Base-by-base conservation (phyloP, 768 basidiomycete genomes). In the Calocybe gangraenosa region DNA sequence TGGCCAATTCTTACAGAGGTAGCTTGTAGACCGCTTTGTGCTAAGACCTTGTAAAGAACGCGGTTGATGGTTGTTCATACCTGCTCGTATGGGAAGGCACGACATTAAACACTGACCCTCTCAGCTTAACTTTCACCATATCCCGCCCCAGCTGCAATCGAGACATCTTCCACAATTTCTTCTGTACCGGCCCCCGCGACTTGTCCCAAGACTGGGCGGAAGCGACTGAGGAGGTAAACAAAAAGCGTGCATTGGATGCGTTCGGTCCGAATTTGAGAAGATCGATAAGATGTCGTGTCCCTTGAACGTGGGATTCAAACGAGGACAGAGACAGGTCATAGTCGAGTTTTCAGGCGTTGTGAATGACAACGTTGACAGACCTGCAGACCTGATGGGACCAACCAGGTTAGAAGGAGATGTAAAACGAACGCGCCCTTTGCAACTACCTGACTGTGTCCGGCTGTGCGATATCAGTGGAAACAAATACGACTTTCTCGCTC, bases 91-190 rank as follows among this genome's bases (percentile, higher is more conserved):
- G n/a, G n/a, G n/a, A n/a, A n/a, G n/a, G n/a, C n/a, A 5, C 5
- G 5, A 11, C 7, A 31, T n/a, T 58, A 21, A 20, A 65, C n/a
- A 44, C 5, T 48, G 15, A 65, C 62, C 39, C 65, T 51, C 53
- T 76, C 73, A 0, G 65, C 52, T 52, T 79, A 79, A 1, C 60
- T 54, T 46, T 74, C 74, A 9, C 69, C 63, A 37, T 78, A 78
- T 0, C 76, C 76, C 7, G 44, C 48, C 2, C 70, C 70, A 5
- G 62, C 36, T 0, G 70, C 67, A 13, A 65, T 47, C 3, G 52
- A 47, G 0, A 68, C 51, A 19, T 69, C 60, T 0, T 55, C 50
- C 3, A 64, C 46, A 0, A 61, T 54, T n/a, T 64, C 64, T 44
- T 74, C 67, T 1, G 67, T 48, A 64, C 59, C 9, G 58, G 58